A percentile compares a stretch with the other conserved stretches of the same genome.
Evolutionary conservation across 495 filamentous ascomycete species (phyloP).

Genomic region (Thozetella sp.): DNA sequence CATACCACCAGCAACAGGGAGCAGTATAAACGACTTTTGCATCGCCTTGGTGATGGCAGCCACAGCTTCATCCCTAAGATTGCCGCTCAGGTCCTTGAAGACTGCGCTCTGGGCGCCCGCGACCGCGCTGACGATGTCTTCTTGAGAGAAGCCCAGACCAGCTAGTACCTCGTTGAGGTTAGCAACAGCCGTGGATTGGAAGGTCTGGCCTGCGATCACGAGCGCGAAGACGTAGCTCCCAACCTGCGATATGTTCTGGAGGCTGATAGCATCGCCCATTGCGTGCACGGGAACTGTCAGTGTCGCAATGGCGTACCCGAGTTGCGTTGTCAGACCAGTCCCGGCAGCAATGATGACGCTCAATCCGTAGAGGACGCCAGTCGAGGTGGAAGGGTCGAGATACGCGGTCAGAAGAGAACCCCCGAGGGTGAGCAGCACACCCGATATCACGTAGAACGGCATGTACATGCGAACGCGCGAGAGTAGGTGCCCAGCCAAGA

Average conservation of each 20-base stretch:
- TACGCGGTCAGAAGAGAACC: conserved; percentile 51
- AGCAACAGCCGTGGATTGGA: conserved; percentile 41
- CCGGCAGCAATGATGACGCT: conserved; percentile 52
- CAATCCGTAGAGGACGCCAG: conserved; percentile 52
- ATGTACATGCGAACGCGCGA: conserved; percentile 54
- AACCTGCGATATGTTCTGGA: conserved; percentile 55
- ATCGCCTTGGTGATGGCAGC: conserved; percentile 48
- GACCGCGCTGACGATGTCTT: conserved; percentile 43
- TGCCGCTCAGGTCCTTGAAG: conserved; percentile 28
- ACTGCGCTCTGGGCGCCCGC: conserved; percentile 40
- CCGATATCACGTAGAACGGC: conserved; percentile 57
- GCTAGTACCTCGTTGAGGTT: conserved; percentile 34
- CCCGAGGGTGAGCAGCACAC: conserved; percentile 48
- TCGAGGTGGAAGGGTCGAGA: conserved; percentile 27
- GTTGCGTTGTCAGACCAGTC: conserved; percentile 47
- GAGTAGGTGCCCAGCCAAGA: conserved; percentile 52
- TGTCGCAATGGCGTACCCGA: conserved; percentile 52
- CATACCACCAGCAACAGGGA: conserved; percentile 46
- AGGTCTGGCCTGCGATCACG: conserved; percentile 55
- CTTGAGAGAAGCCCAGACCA: conserved; percentile 11
- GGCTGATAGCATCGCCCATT: conserved; percentile 42
- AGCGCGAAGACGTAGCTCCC: conserved; percentile 51
- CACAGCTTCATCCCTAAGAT: conserved; percentile 33
- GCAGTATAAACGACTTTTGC: conserved; percentile 47
- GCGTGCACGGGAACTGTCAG: conserved; percentile 36